A percentile compares a stretch with the other conserved stretches of the same genome.
These are phyloP conservation scores for Rubus parviflorus DNA, from an alignment of 306 rosid species.

Conservation along the genomic window DNA sequence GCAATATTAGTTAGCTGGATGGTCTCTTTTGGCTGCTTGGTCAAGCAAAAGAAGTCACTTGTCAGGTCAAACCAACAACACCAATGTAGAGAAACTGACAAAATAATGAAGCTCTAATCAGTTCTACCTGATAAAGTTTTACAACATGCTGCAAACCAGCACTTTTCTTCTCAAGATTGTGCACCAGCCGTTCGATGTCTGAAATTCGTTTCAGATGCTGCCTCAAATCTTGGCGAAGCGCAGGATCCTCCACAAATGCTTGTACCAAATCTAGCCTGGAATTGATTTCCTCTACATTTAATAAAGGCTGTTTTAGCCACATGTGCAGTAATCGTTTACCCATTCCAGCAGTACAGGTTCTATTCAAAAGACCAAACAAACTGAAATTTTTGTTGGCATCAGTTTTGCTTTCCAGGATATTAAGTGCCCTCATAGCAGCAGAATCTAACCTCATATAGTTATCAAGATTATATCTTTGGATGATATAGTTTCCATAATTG, in stretches of 20 bases:
- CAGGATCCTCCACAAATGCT: slow-evolving; percentile 88
- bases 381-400: slow-evolving; percentile 98
- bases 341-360: slow-evolving; percentile 99
- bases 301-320: slow-evolving; percentile 97
- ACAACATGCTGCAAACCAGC: slow-evolving; percentile 90
- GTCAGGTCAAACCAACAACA: slow-evolving; percentile 17
- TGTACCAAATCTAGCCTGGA: slow-evolving; percentile 84
- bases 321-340: slow-evolving; percentile 84
- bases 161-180: slow-evolving; percentile 73
- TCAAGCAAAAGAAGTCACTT: neutral
- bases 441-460: slow-evolving; percentile 89
- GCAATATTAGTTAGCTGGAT: neutral
- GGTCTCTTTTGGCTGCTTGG: neutral
- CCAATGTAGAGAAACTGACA: slow-evolving; percentile 16
- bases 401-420: slow-evolving; percentile 84
- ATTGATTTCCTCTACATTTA: slow-evolving; percentile 76
- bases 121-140: slow-evolving; percentile 88
- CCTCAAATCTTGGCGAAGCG: slow-evolving; percentile 78
- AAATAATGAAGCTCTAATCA: slow-evolving; percentile 1
- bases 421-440: slow-evolving; percentile 92
- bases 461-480: slow-evolving; percentile 75
- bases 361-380: slow-evolving; percentile 91
- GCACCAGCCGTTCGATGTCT: slow-evolving; percentile 81
- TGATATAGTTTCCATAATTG: slow-evolving; percentile 77
- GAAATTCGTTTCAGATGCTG: slow-evolving; percentile 90